Evolutionary conservation across 2,329 filamentous ascomycete species (phyloP), one percentile per base, ranked within the genome.

Genomic region (Acrocalymma vagum): DNA sequence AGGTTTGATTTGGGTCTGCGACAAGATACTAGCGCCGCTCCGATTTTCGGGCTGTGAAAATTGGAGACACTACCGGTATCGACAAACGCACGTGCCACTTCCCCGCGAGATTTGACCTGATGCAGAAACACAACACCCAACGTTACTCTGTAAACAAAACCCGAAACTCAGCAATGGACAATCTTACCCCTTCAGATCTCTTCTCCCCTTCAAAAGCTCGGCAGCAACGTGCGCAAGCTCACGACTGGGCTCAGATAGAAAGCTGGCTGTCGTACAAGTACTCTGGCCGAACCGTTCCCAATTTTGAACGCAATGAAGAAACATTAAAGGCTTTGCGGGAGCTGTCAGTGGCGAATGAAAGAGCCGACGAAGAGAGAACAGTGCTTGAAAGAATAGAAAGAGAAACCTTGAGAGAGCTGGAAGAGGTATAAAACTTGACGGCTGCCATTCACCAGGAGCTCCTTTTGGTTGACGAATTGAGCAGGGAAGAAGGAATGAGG

Each of bases 161-260:
- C n/a, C n/a, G n/a, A n/a, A n/a, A n/a, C n/a, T n/a, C 35, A 22
- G 27, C 28, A 26, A 68, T 70, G 66, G 66, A 69, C 38, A 62
- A 50, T 38, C 64, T 68, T 21, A 69, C 66, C 2, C 67, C 67
- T 0, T 62, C 68, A 11, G 73, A 79, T 18, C 74, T 83, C 29
- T 78, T 82, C 53, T 85, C 82, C 3, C 82, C 82, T 5, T 80
- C 80, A 6, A 84, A 84, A 66, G 81, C 81, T 15, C 86, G 90
- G 44, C 85, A 88, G 46, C 88, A 90, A 54, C 87, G 88, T 48
- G 87, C 88, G 9, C 85, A 88, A 49, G 88, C 90, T 30, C 92
- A 93, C 64, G 92, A 96, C 71, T 97, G 93, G 93, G 86, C 85
- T 39, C 90, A 88, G 53, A 81, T 96, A 55, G 90, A 95, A 70